These are phyloP conservation scores for Trichoderma simmonsii DNA, from an alignment of 2,329 filamentous ascomycete genomes.

Conservation along the genomic window DNA sequence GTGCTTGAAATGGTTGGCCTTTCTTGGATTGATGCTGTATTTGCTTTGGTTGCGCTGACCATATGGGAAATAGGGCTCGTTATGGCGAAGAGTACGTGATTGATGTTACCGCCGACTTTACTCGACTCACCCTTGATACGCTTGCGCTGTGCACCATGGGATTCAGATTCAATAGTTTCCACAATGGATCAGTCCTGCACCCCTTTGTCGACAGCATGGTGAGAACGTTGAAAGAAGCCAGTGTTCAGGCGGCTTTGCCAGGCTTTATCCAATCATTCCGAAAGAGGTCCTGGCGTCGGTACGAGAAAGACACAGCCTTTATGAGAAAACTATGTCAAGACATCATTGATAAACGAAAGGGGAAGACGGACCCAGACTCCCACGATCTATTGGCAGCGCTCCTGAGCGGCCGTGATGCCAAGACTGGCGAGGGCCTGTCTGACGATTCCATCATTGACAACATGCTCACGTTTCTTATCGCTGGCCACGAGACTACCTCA, in stretches of 20 bases:
- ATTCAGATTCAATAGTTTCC: slow-evolving; percentile 61
- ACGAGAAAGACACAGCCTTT: slow-evolving; percentile 1
- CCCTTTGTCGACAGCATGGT: slow-evolving; percentile 21
- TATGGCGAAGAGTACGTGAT: slow-evolving; percentile 44
- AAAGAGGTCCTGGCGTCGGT: not conserved
- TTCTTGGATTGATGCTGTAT: not conserved
- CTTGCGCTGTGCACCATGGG: slow-evolving; percentile 59
- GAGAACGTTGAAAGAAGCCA: slow-evolving; percentile 10
- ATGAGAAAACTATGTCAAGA: slow-evolving; percentile 7
- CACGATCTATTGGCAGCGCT: slow-evolving; percentile 1
- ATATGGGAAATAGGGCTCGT: slow-evolving; percentile 29
- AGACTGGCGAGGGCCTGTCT: slow-evolving; percentile 53
- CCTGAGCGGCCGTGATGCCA: not conserved
- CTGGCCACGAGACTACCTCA: slow-evolving; percentile 63
- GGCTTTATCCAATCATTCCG: slow-evolving; percentile 6
- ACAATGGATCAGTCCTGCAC: slow-evolving; percentile 31
- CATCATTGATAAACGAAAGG: slow-evolving; percentile 13
- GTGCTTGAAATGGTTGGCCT: slow-evolving; percentile 15
- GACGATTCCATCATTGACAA: slow-evolving; percentile 62
- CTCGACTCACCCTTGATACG: slow-evolving; percentile 59
- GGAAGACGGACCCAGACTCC: not conserved
- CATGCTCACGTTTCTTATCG: slow-evolving; percentile 67
- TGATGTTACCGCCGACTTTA: slow-evolving; percentile 56
- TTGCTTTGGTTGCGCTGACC: not conserved
- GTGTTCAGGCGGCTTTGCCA: slow-evolving; percentile 1